phyloP scores from a whole-genome alignment of 2,329 filamentous ascomycete genomes.

The Cryphonectria radicalis region DNA sequence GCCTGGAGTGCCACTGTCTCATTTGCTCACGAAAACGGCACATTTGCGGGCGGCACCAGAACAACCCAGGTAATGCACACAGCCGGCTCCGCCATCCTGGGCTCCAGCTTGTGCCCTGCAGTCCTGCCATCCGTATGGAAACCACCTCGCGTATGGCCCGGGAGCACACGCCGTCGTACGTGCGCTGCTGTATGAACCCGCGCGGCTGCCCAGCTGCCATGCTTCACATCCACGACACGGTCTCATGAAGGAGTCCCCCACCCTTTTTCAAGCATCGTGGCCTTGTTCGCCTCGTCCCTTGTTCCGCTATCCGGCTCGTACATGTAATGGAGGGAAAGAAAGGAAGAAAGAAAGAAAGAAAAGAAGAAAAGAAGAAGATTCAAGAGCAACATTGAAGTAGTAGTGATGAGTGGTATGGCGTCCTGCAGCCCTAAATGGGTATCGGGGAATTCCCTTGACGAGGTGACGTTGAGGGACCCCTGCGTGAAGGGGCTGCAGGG shows the following conservation, averaged over 20 bases:
- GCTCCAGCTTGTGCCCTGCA: background rate
- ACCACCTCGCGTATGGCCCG: background rate
- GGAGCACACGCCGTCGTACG: background rate
- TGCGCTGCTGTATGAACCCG: no score
- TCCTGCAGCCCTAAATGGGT: background rate
- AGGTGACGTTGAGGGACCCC: conserved; percentile 2
- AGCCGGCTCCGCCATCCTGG: background rate
- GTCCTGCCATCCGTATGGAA: background rate
- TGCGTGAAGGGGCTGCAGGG: background rate
- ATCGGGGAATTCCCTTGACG: background rate
- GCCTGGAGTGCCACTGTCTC: background rate
- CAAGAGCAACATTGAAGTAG: background rate
- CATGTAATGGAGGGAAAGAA: no score
- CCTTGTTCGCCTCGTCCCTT: background rate
- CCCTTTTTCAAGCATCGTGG: conserved; percentile 24
- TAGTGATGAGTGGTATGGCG: background rate
- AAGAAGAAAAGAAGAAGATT: background rate
- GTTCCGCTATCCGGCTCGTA: no score
- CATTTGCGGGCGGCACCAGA: background rate
- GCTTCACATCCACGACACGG: no score
- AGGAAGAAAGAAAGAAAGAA: background rate
- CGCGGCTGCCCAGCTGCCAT: no score
- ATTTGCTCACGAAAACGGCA: background rate
- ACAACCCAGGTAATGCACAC: background rate
- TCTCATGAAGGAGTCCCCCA: background rate